Base-by-base conservation (phyloP, 768 basidiomycete species). In the Daedalea quercina region DNA sequence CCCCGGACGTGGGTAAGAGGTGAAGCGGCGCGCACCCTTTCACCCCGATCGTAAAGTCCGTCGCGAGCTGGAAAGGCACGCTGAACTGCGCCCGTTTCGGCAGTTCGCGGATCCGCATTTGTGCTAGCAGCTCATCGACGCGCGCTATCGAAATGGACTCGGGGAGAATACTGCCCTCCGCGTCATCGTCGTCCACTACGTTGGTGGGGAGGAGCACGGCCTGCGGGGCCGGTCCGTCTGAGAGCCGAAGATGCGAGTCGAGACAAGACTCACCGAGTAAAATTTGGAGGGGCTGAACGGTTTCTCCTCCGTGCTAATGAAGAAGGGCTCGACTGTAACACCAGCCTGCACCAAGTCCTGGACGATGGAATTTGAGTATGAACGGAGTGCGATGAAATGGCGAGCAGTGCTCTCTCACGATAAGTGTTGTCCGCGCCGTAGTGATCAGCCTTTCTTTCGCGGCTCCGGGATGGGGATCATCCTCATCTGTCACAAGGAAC, bases 401-500 rank as follows among this genome's bases (percentile, higher is more conserved):
- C 28, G 28, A 31, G 28, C 28, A 40, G 6, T 24, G 22, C 11
- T 9, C 22, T 17, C 60, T 22, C 60, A 86, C 87, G 41, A 81
- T 72, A 50, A 90, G 70, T 2, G 85, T 90, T 2, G 85, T 90
- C 54, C 78, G 75, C 12, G 88, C 85, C 1, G 87, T 85, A 1
- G 77, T 85, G 6, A 79, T 66, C 9, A 90, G 68, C 49, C 86
- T 84, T 42, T 75, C 73, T 60, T 70, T 80, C n/a, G 72, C 75
- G 3, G 73, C 65, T 11, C 78, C 77, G 4, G 78, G 69, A 52
- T 76, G 81, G 2, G 93, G 93, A 58, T 88, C 69, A 60, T 94
- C 92, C 58, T 89, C 84, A 63, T 98, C 87, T 0, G 96, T 98
- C 41, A 99, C 88, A 35, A 95, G 72, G 65, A 97, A 97, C 1